phyloP scores from a whole-genome alignment of 1,139 yeast genomes.

The Candida gigantensis region DNA sequence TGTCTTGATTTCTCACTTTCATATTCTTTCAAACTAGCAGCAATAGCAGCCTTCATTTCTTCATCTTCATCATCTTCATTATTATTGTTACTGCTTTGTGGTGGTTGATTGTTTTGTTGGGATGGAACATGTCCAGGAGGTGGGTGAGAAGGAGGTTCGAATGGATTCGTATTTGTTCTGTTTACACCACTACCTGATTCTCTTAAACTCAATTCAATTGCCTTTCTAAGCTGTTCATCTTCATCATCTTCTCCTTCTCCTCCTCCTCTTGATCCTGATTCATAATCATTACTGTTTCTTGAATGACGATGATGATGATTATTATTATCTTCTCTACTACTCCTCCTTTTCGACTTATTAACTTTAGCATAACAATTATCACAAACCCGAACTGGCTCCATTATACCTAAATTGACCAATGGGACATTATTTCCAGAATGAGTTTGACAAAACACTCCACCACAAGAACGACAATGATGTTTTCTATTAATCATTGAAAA shows the following conservation, averaged over 20 bases:
- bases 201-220: slow-evolving; percentile 74
- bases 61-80: slow-evolving; percentile 73
- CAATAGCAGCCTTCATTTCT: slow-evolving; percentile 91
- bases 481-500: slow-evolving; percentile 85
- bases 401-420: slow-evolving; percentile 82
- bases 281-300: not conserved
- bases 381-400: slow-evolving; percentile 89
- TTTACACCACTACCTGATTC: slow-evolving; percentile 46
- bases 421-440: slow-evolving; percentile 75
- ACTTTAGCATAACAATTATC: slow-evolving; percentile 78
- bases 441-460: slow-evolving; percentile 86
- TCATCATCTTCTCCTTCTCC: slow-evolving; percentile 40
- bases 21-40: slow-evolving; percentile 83
- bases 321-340: slow-evolving; percentile 1
- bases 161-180: slow-evolving; percentile 15
- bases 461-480: slow-evolving; percentile 97
- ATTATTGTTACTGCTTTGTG: slow-evolving; percentile 9
- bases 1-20: slow-evolving; percentile 40
- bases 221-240: slow-evolving; percentile 77
- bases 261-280: slow-evolving; percentile 1
- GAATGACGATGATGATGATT: slow-evolving; percentile 1
- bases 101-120: slow-evolving; percentile 10
- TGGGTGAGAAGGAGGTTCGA: slow-evolving; percentile 17
- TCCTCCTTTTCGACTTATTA: slow-evolving; percentile 15
- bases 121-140: too few species aligned